Base-by-base conservation (phyloP, 169 alveolate genomes). In the Amoebophrya sp. region DNA sequence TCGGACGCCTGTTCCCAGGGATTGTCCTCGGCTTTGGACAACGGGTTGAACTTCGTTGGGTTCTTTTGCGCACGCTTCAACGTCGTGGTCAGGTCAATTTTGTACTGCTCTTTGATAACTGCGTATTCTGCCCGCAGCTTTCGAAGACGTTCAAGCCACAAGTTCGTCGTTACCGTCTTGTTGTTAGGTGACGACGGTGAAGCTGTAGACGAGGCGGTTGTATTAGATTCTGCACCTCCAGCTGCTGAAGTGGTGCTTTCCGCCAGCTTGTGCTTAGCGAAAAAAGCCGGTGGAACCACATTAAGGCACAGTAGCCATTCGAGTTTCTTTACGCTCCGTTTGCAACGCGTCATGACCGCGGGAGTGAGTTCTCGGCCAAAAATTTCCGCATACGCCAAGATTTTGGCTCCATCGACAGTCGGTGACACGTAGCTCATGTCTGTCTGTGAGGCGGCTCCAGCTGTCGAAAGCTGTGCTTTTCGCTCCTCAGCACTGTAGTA, bases 1-100 rank as follows among this genome's bases (percentile, higher is more conserved):
- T 65, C 83, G 33, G 36, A 26, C 33, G n/a, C 83, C 33, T 65
- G 83, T 6, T 65, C 83, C 83, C 83, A 65, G 83, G 83, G 83
- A 26, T 65, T 65, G 83, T 65, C 83, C n/a, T 65, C 83, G 3
- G 83, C 83, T 26, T 65, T 65, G 36, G 83, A 65, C 83, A 65
- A 18, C 10, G 83, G 83, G 33, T 65, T 65, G 83, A 65, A 65
- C 26, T 65, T 65, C 33, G 12, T 65, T 36, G 83, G 83, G 26
- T 65, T 65, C 26, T 65, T 65, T 18, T 65, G 83, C 83, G 83
- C 83, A 26, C 83, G 2, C 33, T 65, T 65, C 83, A 65, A 29
- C 0, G 83, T 65, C 36, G 83, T 36, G 83, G 83, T 36, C 83
- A 65, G 26, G 26, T 65, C 83, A 36, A 65, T 65, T 26, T 65